Percentiles rank a stretch among this genome's conserved stretches.
phyloP scores from a whole-genome alignment of 2,329 filamentous ascomycete genomes.

The Periconia macrospinosa region DNA sequence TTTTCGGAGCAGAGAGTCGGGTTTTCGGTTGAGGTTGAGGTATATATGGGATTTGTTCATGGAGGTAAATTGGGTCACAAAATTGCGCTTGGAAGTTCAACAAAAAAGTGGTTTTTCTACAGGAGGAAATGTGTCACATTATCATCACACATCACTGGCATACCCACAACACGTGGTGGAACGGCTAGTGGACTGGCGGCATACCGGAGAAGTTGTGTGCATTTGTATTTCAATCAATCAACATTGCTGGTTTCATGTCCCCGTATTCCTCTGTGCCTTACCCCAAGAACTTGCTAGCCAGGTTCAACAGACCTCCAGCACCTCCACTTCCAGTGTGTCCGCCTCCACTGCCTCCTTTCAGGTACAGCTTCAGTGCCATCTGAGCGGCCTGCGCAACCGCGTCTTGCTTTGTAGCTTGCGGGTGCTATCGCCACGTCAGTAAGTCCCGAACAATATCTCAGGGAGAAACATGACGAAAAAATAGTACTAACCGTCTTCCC shows the following conservation, averaged over 20 bases:
- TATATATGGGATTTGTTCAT: too few species aligned
- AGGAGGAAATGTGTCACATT: too few species aligned
- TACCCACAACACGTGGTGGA: too few species aligned
- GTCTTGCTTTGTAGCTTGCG: constrained; percentile 74
- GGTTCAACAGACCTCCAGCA: constrained; percentile 55
- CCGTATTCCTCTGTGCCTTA: constrained; percentile 13
- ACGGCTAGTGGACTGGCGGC: too few species aligned
- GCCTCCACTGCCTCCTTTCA: constrained; percentile 69
- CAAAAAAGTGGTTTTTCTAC: too few species aligned
- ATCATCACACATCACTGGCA: too few species aligned
- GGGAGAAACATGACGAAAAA: background rate
- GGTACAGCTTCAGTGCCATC: constrained; percentile 87
- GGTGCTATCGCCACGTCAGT: constrained; percentile 28
- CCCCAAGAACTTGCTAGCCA: constrained; percentile 65
- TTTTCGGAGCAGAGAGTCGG: too few species aligned
- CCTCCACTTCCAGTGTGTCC: constrained; percentile 46
- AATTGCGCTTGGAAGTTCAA: too few species aligned
- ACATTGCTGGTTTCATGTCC: background rate
- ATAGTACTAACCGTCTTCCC: constrained; percentile 55
- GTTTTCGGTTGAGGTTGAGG: too few species aligned
- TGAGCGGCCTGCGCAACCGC: constrained; percentile 78
- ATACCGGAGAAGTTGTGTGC: background rate
- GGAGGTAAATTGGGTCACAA: too few species aligned
- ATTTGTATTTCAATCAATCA: background rate
- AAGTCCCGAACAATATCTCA: constrained; percentile 38